Conservation (phyloP, 2,329 filamentous ascomycete species). For the Aspergillus persii region DNA sequence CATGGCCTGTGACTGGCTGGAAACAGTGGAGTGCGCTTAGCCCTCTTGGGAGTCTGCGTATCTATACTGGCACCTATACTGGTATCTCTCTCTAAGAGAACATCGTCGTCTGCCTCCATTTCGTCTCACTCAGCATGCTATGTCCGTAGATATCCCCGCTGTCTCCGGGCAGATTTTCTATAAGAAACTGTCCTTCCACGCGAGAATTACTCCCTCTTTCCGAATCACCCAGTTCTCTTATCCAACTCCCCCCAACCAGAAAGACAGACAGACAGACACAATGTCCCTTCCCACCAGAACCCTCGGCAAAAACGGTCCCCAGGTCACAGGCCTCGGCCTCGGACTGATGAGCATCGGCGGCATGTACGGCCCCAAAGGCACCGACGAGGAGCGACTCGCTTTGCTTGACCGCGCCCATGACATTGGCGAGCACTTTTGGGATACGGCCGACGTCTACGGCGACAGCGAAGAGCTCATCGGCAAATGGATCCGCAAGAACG, state of each 20-base stretch:
- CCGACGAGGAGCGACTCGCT: slow-evolving; percentile 45
- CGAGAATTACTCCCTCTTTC: no score
- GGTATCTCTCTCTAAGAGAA: no score
- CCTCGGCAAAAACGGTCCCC: slow-evolving; percentile 28
- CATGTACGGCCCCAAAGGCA: slow-evolving; percentile 28
- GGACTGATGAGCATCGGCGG: slow-evolving; percentile 28
- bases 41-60: background rate
- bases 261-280: no score
- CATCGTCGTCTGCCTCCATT: background rate
- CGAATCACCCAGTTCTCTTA: no score
- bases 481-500: slow-evolving; percentile 39
- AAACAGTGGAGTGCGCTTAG: background rate
- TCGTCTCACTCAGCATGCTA: background rate
- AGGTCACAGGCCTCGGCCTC: slow-evolving; percentile 27
- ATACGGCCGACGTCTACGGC: slow-evolving; percentile 36
- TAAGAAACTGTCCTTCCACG: background rate
- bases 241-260: no score
- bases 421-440: slow-evolving; percentile 46
- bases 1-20: background rate
- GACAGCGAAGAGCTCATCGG: slow-evolving; percentile 32
- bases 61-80: no score
- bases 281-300: slow-evolving; percentile 20
- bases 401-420: slow-evolving; percentile 48
- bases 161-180: background rate
- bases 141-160: background rate